phyloP scores from a whole-genome alignment of 2,329 filamentous ascomycete genomes.

The Gaeumannomyces tritici region DNA sequence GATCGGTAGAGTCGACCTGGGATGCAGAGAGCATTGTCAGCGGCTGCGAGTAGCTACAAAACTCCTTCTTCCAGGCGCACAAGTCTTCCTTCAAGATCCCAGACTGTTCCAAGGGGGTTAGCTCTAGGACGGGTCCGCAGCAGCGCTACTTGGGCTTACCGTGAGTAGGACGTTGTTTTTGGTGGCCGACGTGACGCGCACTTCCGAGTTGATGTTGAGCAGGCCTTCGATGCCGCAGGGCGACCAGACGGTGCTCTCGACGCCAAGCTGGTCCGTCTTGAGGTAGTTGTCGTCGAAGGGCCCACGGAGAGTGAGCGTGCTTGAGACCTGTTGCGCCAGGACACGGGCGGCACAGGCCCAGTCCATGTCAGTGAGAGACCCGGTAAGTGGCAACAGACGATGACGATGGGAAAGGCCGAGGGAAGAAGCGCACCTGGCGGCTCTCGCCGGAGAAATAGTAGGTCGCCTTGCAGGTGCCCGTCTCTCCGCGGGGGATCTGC shows the following conservation, averaged over 20 bases:
- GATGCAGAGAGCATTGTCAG: background rate
- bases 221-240: constrained; percentile 37
- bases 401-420: background rate
- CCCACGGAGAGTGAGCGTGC: constrained; percentile 29
- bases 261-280: constrained; percentile 33
- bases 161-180: constrained; percentile 14
- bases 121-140: background rate
- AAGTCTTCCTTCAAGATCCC: background rate
- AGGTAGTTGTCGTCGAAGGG: constrained; percentile 30
- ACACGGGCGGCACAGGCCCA: background rate
- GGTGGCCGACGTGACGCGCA: constrained; percentile 20
- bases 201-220: constrained; percentile 44
- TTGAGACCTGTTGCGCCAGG: constrained; percentile 20
- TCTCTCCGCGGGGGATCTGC: constrained; percentile 32
- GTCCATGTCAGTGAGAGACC: background rate
- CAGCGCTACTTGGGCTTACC: constrained; percentile 10
- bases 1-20: constrained; percentile 20
- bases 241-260: constrained; percentile 38
- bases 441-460: constrained; percentile 42
- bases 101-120: background rate
- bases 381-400: background rate
- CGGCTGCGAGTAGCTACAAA: background rate
- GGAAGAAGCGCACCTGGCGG: constrained; percentile 22
- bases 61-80: background rate
- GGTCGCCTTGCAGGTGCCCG: constrained; percentile 37